Percentiles rank a stretch among this genome's conserved stretches.
Evolutionary conservation across 176 grass and related monocot species (phyloP).

Genomic region (Zizania latifolia): DNA sequence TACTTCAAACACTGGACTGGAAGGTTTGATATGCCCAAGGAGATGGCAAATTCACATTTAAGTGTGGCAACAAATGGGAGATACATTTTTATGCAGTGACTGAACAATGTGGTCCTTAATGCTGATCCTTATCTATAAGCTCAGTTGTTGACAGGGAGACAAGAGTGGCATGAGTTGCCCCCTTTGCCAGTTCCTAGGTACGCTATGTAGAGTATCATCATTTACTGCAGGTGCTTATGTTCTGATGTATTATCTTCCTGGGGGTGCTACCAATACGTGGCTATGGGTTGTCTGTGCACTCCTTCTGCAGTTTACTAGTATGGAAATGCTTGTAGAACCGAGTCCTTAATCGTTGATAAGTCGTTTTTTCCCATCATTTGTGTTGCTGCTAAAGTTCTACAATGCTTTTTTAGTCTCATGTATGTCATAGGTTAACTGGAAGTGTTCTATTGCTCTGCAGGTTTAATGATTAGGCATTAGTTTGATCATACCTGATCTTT

Average conservation of each 20-base stretch:
- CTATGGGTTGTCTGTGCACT: neutral
- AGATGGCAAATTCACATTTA: conserved; percentile 84
- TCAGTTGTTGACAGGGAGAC: conserved; percentile 76
- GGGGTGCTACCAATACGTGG: neutral
- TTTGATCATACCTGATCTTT: neutral
- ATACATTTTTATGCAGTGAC: conserved; percentile 76
- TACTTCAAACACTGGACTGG: conserved; percentile 57
- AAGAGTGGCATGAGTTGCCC: conserved; percentile 55
- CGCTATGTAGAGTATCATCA: neutral
- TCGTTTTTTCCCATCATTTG: neutral
- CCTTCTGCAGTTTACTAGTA: neutral
- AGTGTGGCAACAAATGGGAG: conserved; percentile 77
- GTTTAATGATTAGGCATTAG: neutral
- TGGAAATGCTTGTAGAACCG: neutral
- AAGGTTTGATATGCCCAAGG: conserved; percentile 73
- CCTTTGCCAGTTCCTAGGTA: conserved; percentile 70
- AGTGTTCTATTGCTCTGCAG: no score
- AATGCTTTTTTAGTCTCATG: no score
- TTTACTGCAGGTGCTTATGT: neutral
- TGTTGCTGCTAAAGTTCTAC: neutral
- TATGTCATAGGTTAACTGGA: neutral
- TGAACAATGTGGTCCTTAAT: conserved; percentile 75
- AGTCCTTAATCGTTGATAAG: neutral
- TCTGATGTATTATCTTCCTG: neutral
- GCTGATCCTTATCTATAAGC: conserved; percentile 50